Percentiles rank a stretch among this genome's conserved stretches.
Evolutionary conservation across 208 protist species (phyloP).

Genomic region (Trypanosoma scelopori): DNA sequence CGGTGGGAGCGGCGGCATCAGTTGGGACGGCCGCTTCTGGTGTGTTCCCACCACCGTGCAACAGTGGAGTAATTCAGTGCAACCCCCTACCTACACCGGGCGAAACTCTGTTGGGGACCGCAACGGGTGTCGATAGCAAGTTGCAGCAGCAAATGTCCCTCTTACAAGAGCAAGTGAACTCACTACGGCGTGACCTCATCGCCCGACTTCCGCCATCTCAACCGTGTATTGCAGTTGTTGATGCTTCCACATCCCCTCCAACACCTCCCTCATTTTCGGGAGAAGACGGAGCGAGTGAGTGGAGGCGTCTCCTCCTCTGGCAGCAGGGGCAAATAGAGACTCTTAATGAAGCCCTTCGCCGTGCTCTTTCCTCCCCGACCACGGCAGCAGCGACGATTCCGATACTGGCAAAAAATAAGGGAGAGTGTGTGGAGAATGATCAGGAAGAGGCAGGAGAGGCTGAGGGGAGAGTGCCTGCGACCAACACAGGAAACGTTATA

Average conservation of each 20-base stretch:
- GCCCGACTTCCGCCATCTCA: background rate
- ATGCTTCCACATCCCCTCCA: background rate
- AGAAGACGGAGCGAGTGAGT: background rate
- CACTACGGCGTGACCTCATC: background rate
- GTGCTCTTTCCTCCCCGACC: background rate
- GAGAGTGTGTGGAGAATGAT: background rate
- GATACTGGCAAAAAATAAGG: background rate
- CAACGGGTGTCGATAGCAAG: background rate
- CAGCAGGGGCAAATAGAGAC: constrained; percentile 9
- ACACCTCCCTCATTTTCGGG: background rate
- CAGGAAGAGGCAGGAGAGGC: background rate
- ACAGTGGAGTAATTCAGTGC: background rate
- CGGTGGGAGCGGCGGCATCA: background rate
- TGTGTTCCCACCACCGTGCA: background rate
- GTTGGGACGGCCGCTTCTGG: background rate
- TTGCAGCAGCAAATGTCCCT: background rate
- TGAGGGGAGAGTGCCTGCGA: background rate
- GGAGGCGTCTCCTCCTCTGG: constrained; percentile 7
- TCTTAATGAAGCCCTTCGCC: constrained; percentile 3
- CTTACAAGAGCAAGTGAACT: background rate
- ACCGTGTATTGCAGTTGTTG: background rate
- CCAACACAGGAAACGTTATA: background rate
- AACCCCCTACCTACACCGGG: background rate
- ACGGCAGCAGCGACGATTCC: background rate
- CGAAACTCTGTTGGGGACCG: background rate